Conservation (phyloP, 306 rosid species). For the Erythrophleum fordii region DNA sequence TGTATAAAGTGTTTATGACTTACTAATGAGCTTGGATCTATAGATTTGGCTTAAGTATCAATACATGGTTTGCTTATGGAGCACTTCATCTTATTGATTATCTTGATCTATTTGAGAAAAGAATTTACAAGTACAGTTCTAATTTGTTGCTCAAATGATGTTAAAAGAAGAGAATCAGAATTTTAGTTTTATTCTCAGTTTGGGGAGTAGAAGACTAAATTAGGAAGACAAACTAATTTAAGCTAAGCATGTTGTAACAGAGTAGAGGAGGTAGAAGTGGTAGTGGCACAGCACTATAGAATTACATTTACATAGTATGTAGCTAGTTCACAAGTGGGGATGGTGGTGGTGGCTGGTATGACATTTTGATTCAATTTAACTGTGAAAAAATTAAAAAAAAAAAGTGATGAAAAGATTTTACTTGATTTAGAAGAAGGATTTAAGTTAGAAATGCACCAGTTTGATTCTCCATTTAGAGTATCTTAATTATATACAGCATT, state of each 20-base stretch:
- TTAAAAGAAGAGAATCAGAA: slow-evolving; percentile 18
- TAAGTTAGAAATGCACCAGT: neutral
- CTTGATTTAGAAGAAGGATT: slow-evolving; percentile 3
- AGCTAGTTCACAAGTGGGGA: neutral
- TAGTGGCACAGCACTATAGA: neutral
- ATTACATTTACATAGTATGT: neutral
- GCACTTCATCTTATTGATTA: neutral
- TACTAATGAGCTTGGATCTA: slow-evolving; percentile 3
- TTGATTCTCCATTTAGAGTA: neutral
- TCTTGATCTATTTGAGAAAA: neutral
- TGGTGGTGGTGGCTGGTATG: neutral
- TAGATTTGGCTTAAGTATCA: slow-evolving; percentile 33
- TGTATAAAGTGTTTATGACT: slow-evolving; percentile 3
- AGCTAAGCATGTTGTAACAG: slow-evolving; percentile 9
- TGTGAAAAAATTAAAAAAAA: neutral
- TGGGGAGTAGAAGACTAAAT: slow-evolving; percentile 21
- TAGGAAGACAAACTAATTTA: neutral
- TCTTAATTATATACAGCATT: neutral
- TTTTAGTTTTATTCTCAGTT: neutral
- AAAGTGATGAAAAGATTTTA: neutral
- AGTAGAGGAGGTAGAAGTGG: neutral
- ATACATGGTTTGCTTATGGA: slow-evolving; percentile 14
- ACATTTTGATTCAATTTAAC: neutral
- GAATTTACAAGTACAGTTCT: neutral
- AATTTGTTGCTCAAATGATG: slow-evolving; percentile 14